A percentile compares a stretch with the other conserved stretches of the same genome.
These are phyloP conservation scores for Carnegiea gigantea DNA, from an alignment of 179 eudicot genomes.

Conservation along the genomic window DNA sequence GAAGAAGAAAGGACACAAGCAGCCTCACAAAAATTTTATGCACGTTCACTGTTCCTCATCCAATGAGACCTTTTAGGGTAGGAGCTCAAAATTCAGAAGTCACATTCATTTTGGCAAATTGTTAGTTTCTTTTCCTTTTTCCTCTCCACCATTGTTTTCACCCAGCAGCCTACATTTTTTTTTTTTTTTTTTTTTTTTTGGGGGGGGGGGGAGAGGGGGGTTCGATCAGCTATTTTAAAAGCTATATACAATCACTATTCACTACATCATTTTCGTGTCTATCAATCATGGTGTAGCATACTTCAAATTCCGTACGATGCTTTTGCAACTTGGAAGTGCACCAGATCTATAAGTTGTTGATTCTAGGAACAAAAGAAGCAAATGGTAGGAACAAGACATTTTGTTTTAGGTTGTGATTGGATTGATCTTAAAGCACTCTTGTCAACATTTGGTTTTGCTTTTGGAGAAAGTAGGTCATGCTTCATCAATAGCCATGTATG, in stretches of 20 bases:
- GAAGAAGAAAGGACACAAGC: background rate
- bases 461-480: too few species aligned
- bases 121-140: background rate
- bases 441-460: too few species aligned
- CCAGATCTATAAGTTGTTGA: background rate
- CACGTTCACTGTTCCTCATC: background rate
- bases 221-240: background rate
- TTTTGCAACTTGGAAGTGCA: background rate
- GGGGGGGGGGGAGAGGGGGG: background rate
- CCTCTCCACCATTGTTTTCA: background rate
- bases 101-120: background rate
- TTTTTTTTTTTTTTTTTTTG: too few species aligned
- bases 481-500: too few species aligned
- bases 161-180: background rate
- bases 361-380: background rate
- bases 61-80: background rate
- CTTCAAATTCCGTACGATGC: background rate
- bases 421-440: background rate
- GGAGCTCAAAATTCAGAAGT: constrained; percentile 4
- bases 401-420: background rate
- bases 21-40: background rate
- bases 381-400: background rate
- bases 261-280: background rate
- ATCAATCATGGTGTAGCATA: background rate
- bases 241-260: constrained; percentile 1